Conservation (phyloP, 1,284 basidiomycete genomes). For the Moesziomyces antarcticus region DNA sequence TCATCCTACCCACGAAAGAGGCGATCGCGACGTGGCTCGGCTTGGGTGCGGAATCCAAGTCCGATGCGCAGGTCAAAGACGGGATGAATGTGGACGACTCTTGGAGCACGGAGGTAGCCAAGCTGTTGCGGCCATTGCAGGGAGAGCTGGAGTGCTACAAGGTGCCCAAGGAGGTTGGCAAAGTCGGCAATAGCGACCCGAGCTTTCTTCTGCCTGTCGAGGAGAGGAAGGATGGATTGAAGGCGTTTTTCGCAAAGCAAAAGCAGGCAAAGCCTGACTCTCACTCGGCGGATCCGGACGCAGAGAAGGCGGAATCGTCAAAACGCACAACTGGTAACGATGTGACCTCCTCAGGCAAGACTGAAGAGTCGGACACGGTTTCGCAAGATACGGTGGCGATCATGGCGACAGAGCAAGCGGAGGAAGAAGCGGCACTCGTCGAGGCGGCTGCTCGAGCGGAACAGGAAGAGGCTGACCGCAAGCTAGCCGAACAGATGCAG, state of each 20-base stretch:
- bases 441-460: slow-evolving; percentile 19
- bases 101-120: slow-evolving; percentile 72
- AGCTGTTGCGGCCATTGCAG: slow-evolving; percentile 77
- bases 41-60: slow-evolving; percentile 66
- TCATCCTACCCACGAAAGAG: slow-evolving; percentile 77
- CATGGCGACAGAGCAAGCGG: slow-evolving; percentile 22
- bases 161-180: slow-evolving; percentile 90
- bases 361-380: slow-evolving; percentile 10
- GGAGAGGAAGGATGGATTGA: slow-evolving; percentile 84
- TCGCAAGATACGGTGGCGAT: slow-evolving; percentile 22
- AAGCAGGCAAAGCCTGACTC: slow-evolving; percentile 10
- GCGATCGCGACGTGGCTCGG: slow-evolving; percentile 83
- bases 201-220: slow-evolving; percentile 84
- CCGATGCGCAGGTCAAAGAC: slow-evolving; percentile 16
- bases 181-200: slow-evolving; percentile 83
- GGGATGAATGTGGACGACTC: slow-evolving; percentile 29
- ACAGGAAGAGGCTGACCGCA: slow-evolving; percentile 29
- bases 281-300: neutral
- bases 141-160: slow-evolving; percentile 80
- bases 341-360: neutral
- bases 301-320: neutral
- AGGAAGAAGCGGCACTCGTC: slow-evolving; percentile 19
- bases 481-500: slow-evolving; percentile 41
- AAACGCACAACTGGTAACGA: neutral
- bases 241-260: slow-evolving; percentile 80